A percentile compares a stretch with the other conserved stretches of the same genome.
These are phyloP conservation scores for Lepidium didymum DNA, from an alignment of 345 rosid species.

Conservation along the genomic window DNA sequence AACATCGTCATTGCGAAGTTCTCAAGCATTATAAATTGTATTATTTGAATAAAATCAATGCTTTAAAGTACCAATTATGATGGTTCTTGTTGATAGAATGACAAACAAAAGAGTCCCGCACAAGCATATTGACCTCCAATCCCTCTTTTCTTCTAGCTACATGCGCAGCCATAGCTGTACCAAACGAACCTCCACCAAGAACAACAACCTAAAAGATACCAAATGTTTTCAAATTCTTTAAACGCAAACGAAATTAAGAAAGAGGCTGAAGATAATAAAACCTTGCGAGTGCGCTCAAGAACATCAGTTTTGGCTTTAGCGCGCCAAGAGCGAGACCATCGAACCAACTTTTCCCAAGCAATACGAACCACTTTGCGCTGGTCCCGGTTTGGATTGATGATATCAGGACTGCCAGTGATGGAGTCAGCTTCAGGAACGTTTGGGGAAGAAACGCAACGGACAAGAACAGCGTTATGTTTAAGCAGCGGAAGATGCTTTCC, in stretches of 20 bases:
- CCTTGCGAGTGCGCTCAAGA: constrained; percentile 79
- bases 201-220: constrained; percentile 68
- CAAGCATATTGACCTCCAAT: constrained; percentile 72
- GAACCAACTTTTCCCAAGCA: constrained; percentile 87
- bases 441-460: constrained; percentile 28
- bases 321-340: constrained; percentile 90
- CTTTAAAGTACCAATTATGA: constrained; percentile 41
- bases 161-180: constrained; percentile 94
- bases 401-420: constrained; percentile 16
- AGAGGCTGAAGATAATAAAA: neutral
- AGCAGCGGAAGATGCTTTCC: constrained; percentile 8
- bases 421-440: constrained; percentile 13
- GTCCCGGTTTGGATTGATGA: constrained; percentile 28
- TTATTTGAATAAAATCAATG: neutral
- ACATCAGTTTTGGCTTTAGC: constrained; percentile 68
- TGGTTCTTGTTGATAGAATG: constrained; percentile 56
- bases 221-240: neutral
- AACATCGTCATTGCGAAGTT: neutral
- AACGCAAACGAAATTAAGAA: neutral
- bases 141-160: constrained; percentile 63
- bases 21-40: neutral
- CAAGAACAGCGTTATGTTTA: constrained; percentile 14
- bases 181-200: constrained; percentile 96
- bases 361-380: constrained; percentile 62
- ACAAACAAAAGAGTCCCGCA: constrained; percentile 68